Base-by-base conservation (phyloP, 2,329 filamentous ascomycete genomes). In the Rutstroemia sp. region DNA sequence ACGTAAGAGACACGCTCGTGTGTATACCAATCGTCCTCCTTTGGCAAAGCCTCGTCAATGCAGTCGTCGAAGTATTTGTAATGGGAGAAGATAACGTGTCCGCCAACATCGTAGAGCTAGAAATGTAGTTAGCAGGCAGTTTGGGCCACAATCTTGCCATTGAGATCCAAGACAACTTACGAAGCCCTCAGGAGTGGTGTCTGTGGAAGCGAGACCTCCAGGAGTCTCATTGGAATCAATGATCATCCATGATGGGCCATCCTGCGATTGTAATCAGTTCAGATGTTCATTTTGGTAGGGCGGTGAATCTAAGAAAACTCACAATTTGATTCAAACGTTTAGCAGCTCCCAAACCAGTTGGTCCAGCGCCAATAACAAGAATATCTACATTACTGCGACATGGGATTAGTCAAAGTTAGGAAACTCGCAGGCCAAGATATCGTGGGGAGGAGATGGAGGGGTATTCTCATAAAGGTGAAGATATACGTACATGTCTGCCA, bases 31-130 rank as follows among this genome's bases (percentile, higher is more conserved):
- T 99, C 94, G 58, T 89, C 87, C 58, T 91, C 84, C 70, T 90
- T 90, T 68, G 94, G 94, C 44, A 99, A 86, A 53, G 94, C 94
- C 81, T 99, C 94, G 73, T 97, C 83, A 72, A 99, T 87, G 79
- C 89, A 95, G 80, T 99, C 94, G 77, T 99, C 94, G 73, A 99
- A 99, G 84, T 99, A 99, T 79, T 96, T 96, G 87, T 99, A 99
- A 83, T 80, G 75, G 27, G 71, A 68, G 63, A 82, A 78, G 40
- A 79, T 71, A 57, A 82, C 72, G 49, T 70, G 76, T 42, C 78
- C 77, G 51, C 78, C 73, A 45, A 99, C 94, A 76, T 99, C 94
- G 82, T 96, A 99, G 68, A 99, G 84, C 92, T 96, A 70, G 21
- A 58, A 27, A 45, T 2, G 17, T 23, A 51, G 59, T 65, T 51